Conservation (phyloP, 2,329 filamentous ascomycete genomes). For the Colletotrichum tamarilloi region DNA sequence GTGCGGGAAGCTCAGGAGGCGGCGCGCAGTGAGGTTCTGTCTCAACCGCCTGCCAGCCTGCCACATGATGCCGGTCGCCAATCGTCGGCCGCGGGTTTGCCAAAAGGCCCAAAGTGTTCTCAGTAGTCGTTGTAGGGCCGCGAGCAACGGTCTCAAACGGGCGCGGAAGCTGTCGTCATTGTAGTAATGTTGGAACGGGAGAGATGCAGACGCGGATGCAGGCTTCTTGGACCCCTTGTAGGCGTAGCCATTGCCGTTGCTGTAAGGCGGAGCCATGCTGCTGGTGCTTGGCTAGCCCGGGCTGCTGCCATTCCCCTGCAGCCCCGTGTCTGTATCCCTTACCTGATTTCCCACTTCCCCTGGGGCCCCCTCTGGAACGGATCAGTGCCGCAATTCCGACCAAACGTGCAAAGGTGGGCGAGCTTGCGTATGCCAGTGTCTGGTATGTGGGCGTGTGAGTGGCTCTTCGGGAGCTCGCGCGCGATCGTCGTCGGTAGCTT, state of each 20-base stretch:
- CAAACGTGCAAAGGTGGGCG: not conserved
- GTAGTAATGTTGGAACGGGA: slow-evolving; percentile 35
- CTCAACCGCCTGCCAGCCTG: slow-evolving; percentile 43
- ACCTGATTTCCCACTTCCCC: slow-evolving; percentile 5
- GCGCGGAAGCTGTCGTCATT: slow-evolving; percentile 37
- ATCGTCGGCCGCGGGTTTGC: slow-evolving; percentile 29
- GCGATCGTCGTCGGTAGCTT: slow-evolving; percentile 27
- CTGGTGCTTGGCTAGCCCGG: slow-evolving; percentile 24
- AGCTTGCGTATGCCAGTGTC: slow-evolving; percentile 20
- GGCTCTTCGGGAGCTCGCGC: slow-evolving; percentile 12
- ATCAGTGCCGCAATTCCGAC: slow-evolving; percentile 15
- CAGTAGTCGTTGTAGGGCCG: slow-evolving; percentile 12
- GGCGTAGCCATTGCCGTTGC: slow-evolving; percentile 45
- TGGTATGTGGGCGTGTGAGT: slow-evolving; percentile 8
- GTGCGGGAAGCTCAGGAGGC: slow-evolving; percentile 73
- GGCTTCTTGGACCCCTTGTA: slow-evolving; percentile 28
- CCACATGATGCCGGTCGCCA: slow-evolving; percentile 24
- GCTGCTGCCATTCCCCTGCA: slow-evolving; percentile 42
- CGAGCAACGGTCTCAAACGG: slow-evolving; percentile 27
- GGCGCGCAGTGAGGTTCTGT: slow-evolving; percentile 60
- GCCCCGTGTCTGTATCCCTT: slow-evolving; percentile 15
- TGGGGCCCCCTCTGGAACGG: slow-evolving; percentile 19
- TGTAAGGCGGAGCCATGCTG: slow-evolving; percentile 51
- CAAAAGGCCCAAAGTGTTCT: slow-evolving; percentile 26
- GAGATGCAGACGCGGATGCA: not conserved